Evolutionary conservation across 2,329 filamentous ascomycete species (phyloP).

Genomic region (Penicillium aurantiogriseum): DNA sequence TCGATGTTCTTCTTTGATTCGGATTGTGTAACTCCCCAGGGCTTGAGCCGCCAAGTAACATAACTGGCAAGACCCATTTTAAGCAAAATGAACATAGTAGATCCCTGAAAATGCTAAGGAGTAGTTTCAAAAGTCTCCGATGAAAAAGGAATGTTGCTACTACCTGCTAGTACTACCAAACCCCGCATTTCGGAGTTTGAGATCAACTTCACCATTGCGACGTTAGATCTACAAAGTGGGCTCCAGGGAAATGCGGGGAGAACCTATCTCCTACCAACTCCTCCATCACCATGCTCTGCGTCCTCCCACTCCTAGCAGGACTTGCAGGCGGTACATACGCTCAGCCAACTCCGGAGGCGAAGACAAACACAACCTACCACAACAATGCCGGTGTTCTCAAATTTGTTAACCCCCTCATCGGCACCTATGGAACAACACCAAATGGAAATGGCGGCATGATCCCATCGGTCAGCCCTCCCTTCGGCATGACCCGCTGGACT

Average conservation of each 20-base stretch:
- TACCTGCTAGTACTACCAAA: not conserved
- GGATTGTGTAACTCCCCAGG: too few relatives aligned
- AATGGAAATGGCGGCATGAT: slow-evolving; percentile 28
- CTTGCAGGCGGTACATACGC: not conserved
- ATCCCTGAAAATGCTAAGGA: too few relatives aligned
- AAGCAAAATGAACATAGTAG: too few relatives aligned
- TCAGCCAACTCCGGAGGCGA: slow-evolving; percentile 1
- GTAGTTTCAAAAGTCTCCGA: not conserved
- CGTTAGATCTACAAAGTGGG: too few relatives aligned
- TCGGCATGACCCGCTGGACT: slow-evolving; percentile 55
- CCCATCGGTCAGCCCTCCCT: slow-evolving; percentile 23
- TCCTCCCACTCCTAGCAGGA: not conserved
- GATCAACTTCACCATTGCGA: not conserved
- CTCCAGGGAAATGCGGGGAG: not conserved
- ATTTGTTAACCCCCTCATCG: slow-evolving; percentile 23
- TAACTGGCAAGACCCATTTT: too few relatives aligned
- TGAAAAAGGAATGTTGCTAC: not conserved
- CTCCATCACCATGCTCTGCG: not conserved
- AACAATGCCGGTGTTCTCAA: slow-evolving; percentile 13
- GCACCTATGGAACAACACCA: slow-evolving; percentile 19
- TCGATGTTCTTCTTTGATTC: not conserved
- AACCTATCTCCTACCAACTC: not conserved
- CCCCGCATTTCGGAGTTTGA: not conserved
- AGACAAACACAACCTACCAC: slow-evolving; percentile 5
- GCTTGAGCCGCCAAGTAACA: too few relatives aligned